Evolutionary conservation across 2,329 filamentous ascomycete genomes (phyloP).

Genomic region (Trichoderma sp.): DNA sequence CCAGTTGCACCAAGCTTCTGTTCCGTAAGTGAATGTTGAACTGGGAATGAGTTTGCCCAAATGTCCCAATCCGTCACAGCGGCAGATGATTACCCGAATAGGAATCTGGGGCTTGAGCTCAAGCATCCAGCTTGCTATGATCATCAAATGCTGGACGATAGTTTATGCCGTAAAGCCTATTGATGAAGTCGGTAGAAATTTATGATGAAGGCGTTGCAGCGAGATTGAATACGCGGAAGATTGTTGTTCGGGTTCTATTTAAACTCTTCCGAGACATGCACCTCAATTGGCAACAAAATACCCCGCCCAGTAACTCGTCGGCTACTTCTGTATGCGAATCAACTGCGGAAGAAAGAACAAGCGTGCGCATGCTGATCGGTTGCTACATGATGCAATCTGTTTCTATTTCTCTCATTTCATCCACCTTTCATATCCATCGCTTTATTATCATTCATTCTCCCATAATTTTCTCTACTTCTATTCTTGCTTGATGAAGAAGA

Average conservation of each 20-base stretch:
- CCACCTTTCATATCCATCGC: background rate
- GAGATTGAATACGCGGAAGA: background rate
- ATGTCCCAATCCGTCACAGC: background rate
- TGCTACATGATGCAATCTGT: background rate
- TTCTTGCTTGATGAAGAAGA: background rate
- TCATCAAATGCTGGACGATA: background rate
- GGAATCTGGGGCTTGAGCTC: background rate
- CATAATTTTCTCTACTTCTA: background rate
- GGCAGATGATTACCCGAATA: background rate
- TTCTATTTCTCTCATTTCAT: background rate
- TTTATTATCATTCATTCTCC: background rate
- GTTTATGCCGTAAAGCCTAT: background rate
- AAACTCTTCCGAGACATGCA: background rate
- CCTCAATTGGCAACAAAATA: background rate
- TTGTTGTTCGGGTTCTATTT: background rate
- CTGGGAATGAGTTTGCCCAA: background rate
- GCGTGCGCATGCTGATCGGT: slow-evolving; percentile 3
- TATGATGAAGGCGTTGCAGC: background rate
- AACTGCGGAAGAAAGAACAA: slow-evolving; percentile 10
- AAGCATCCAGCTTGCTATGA: background rate
- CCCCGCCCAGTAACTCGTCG: background rate
- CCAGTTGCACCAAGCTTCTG: background rate
- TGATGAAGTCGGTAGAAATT: background rate
- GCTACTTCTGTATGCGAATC: slow-evolving; percentile 7
- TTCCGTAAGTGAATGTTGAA: background rate